Conservation (phyloP, 306 rosid genomes). For the Acmispon strigosus region DNA sequence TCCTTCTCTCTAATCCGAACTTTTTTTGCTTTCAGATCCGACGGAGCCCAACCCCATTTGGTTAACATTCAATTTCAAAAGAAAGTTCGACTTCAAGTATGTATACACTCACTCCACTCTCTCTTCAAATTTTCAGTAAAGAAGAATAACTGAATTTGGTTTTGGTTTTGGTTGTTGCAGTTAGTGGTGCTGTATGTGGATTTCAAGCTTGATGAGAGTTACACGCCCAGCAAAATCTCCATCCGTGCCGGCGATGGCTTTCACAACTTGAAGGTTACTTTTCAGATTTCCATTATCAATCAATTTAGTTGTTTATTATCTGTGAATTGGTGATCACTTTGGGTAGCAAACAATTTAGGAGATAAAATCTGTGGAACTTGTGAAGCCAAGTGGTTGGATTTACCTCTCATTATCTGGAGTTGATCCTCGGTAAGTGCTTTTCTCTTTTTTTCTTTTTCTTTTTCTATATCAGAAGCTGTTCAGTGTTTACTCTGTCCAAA, state of each 20-base stretch:
- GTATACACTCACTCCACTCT: not conserved
- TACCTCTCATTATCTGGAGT: slow-evolving; percentile 71
- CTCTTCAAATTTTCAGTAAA: not conserved
- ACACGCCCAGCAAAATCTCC: slow-evolving; percentile 77
- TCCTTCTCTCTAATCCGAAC: no score
- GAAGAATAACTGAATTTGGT: not conserved
- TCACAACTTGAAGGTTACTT: slow-evolving; percentile 75
- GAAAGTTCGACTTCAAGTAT: slow-evolving; percentile 81
- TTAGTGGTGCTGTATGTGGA: slow-evolving; percentile 79
- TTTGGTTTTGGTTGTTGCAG: slow-evolving; percentile 31
- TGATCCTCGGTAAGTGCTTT: slow-evolving; percentile 63
- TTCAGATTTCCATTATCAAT: not conserved
- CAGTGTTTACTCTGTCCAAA: not conserved
- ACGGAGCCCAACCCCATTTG: slow-evolving; percentile 90
- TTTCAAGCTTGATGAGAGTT: slow-evolving; percentile 95
- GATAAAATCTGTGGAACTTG: slow-evolving; percentile 79
- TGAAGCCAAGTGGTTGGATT: slow-evolving; percentile 90
- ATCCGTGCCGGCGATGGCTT: slow-evolving; percentile 91
- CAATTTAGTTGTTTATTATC: no score
- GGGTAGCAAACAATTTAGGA: slow-evolving; percentile 45
- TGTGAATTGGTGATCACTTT: not conserved
- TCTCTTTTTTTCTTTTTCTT: not conserved
- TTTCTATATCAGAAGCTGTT: not conserved
- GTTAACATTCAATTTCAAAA: slow-evolving; percentile 89
- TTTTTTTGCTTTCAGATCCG: slow-evolving; percentile 51